A percentile compares a stretch with the other conserved stretches of the same genome.
phyloP scores from a whole-genome alignment of 2,329 filamentous ascomycete genomes.

The Chrysoporthe puriensis region DNA sequence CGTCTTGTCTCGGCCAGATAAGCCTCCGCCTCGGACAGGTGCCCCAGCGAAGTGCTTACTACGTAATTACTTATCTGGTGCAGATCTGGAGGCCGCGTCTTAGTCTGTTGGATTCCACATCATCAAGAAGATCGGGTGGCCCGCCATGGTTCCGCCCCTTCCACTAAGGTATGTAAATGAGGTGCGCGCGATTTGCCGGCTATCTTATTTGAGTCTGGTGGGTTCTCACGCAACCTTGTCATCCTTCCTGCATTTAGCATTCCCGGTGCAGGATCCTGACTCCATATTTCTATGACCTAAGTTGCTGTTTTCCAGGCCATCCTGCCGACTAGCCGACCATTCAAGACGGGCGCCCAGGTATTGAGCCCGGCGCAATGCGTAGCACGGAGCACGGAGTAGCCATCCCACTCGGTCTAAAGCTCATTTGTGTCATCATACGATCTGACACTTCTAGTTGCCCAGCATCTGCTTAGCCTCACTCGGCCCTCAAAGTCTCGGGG shows the following conservation, averaged over 20 bases:
- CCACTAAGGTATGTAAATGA: not conserved
- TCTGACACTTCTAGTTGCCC: not conserved
- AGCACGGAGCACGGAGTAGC: not conserved
- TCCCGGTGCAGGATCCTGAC: slow-evolving; percentile 10
- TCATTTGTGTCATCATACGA: not conserved
- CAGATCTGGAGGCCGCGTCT: slow-evolving; percentile 7
- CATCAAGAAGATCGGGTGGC: not conserved
- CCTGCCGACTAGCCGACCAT: not conserved
- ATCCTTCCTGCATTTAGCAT: slow-evolving; percentile 12
- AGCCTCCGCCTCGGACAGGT: slow-evolving; percentile 20
- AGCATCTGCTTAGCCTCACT: not conserved
- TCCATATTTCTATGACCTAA: slow-evolving; percentile 1
- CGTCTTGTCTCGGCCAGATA: not conserved
- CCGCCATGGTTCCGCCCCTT: not conserved
- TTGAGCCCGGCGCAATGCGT: not conserved
- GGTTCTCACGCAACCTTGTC: not conserved
- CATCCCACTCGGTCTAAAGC: not conserved
- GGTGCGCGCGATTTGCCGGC: not conserved
- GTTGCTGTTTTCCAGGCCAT: not conserved
- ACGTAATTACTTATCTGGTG: not conserved
- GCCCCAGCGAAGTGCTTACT: slow-evolving; percentile 9
- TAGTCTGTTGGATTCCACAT: not conserved
- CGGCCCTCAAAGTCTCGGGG: no score
- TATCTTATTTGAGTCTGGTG: not conserved
- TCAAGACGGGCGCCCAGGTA: not conserved